Base-by-base conservation (phyloP, 208 protist genomes). In the Leishmania mexicana region DNA sequence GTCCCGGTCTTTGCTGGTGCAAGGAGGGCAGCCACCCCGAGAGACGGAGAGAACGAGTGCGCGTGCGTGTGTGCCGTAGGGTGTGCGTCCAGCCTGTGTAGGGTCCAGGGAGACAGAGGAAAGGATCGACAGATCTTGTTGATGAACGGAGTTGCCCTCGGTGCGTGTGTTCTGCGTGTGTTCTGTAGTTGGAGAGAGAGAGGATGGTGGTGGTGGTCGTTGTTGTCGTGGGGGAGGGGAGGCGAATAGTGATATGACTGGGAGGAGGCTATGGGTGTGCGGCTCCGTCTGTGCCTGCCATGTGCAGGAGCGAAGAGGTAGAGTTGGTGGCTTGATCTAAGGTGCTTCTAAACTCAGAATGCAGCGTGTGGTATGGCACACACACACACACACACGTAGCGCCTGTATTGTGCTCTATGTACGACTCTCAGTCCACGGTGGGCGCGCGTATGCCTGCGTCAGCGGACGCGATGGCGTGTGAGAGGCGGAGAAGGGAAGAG, bases 271-370 rank as follows among this genome's bases (percentile, higher is more conserved):
- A 10, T 38, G 15, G 28, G 73, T 76, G 73, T 28, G 51, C 15
- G 3, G 73, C 57, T 38, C 75, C 15, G 57, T 78, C 54, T 78
- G 75, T 78, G 10, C 68, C 54, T 78, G 57, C 68, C 53, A 64
- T 49, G 71, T 74, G 70, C 10, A 58, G 15, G 7, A 47, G n/a
- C 47, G 19, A 64, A 35, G 1, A 42, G 31, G 73, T 13, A 42
- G 53, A 13, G 47, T 38, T 8, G 73, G 19, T 13, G 10, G 28
- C 24, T 53, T 53, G 24, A 74, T 74, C 70, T 74, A 74, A 31
- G 17, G 68, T 74, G 45, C 21, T 17, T 74, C 70, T 35, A 74
- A n/a, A 74, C 31, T 11, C 31, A 68, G 8, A 54, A 74, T 53
- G 45, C 11, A 13, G 40, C 10, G 47, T 64, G 53, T 49, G 49